Percentiles rank a stretch among this genome's conserved stretches.
Conservation (phyloP, 75 land plant species). For the Larix kaempferi region DNA sequence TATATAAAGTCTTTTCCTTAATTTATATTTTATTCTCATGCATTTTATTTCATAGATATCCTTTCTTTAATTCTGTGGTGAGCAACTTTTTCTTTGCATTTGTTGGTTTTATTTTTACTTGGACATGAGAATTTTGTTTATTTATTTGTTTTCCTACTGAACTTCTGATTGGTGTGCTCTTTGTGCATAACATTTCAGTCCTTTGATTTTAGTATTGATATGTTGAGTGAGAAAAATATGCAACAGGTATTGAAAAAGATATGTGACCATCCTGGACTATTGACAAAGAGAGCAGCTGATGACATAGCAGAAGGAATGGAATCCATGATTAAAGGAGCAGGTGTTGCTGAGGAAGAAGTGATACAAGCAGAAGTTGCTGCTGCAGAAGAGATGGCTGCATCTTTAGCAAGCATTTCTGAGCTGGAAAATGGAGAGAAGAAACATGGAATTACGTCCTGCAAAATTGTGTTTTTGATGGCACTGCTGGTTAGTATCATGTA, state of each 20-base stretch:
- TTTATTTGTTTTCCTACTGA: not conserved
- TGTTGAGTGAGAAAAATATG: not conserved
- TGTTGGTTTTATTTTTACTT: not conserved
- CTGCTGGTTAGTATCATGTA: slow-evolving; percentile 57
- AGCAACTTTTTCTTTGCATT: not conserved
- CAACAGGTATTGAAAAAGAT: slow-evolving; percentile 93
- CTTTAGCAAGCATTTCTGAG: slow-evolving; percentile 43
- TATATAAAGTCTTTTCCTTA: not conserved
- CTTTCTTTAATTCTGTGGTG: not conserved
- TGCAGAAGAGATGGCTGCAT: slow-evolving; percentile 63
- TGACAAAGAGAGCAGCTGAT: slow-evolving; percentile 92
- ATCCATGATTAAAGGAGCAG: slow-evolving; percentile 30
- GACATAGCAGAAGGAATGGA: slow-evolving; percentile 96
- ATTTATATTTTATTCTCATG: not conserved
- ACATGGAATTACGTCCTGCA: slow-evolving; percentile 70
- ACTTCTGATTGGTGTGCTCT: not conserved
- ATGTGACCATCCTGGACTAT: slow-evolving; percentile 94
- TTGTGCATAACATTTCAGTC: not conserved
- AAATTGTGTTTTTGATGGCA: slow-evolving; percentile 74
- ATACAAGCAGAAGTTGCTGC: slow-evolving; percentile 24
- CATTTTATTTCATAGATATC: not conserved
- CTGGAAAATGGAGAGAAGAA: slow-evolving; percentile 16
- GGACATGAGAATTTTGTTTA: not conserved
- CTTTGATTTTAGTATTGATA: not conserved
- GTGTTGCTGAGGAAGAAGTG: slow-evolving; percentile 21